Evolutionary conservation across 768 basidiomycete species (phyloP), one percentile per base, ranked within the genome.

Genomic region (Naganishia antarctica): DNA sequence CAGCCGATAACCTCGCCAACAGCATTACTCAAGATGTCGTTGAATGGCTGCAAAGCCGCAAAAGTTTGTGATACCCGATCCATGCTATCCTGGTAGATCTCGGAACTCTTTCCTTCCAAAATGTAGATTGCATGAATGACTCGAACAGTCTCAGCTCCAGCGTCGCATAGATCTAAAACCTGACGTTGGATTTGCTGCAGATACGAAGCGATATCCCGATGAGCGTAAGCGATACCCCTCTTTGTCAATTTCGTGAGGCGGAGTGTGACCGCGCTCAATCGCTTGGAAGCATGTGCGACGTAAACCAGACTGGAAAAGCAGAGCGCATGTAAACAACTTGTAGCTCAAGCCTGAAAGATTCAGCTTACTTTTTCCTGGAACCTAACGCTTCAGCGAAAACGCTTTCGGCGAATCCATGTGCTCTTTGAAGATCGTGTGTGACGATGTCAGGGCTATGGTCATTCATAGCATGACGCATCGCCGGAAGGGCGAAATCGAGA

Each of bases 351-450:
- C n/a, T 18, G 11, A 44, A 44, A 6, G 43, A 44, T 18, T n/a
- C 13, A 16, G 69, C 86, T 77, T 75, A 92, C 92, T 82, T 76
- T 32, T 83, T 76, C 73, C 90, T 81, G 29, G 84, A 75, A 40
- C 82, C 81, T 16, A 92, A 69, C 1, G 87, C 87, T 50, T 87
- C 77, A 3, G 82, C 82, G 74, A 91, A 87, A 1, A 85, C 82
- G 44, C 87, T 90, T 75, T 97, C 91, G 4, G 91, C 81, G 63
- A 88, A 83, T 68, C 83, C 85, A 18, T 88, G 75, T 7, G 87
- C 89, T 66, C 90, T 83, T 71, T 87, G 87, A 18, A 97, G 80
- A 65, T 98, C 94, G 15, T 88, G 86, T n/a, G 90, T 91, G 11
- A 84, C 82, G 49, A 98, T 70, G 72, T 98, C 96, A 0, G 81